These are phyloP conservation scores for Piloderma croceum DNA, from an alignment of 768 basidiomycete species.

Conservation along the genomic window DNA sequence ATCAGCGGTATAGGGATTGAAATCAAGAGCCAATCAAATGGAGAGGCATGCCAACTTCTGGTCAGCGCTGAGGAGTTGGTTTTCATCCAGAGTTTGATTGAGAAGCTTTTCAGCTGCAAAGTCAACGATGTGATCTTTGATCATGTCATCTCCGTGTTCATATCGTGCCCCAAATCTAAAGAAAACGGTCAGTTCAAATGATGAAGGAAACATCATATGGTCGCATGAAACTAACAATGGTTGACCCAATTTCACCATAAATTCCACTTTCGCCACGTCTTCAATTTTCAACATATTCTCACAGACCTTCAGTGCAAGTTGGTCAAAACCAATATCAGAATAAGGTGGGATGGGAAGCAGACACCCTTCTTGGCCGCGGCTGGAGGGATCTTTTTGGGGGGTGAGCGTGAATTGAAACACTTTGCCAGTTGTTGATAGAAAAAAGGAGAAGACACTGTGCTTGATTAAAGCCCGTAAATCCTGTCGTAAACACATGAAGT, in stretches of 20 bases:
- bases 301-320: slow-evolving; percentile 12
- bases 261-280: slow-evolving; percentile 11
- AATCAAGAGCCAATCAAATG: slow-evolving; percentile 19
- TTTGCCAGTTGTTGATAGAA: slow-evolving; percentile 20
- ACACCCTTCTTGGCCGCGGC: slow-evolving; percentile 3
- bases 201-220: too few species aligned
- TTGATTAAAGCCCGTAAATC: too few species aligned
- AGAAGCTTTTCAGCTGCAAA: too few species aligned
- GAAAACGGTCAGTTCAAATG: not conserved
- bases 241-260: slow-evolving; percentile 19
- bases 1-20: slow-evolving; percentile 7
- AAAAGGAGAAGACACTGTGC: too few species aligned
- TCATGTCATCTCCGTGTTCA: slow-evolving; percentile 3
- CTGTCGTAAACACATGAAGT: too few species aligned
- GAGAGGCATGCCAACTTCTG: too few species aligned
- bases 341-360: slow-evolving; percentile 10
- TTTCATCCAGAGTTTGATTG: too few species aligned
- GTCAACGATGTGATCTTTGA: too few species aligned
- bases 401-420: slow-evolving; percentile 10
- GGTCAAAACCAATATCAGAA: slow-evolving; percentile 20
- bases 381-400: slow-evolving; percentile 5
- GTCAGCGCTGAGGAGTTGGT: too few species aligned
- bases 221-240: slow-evolving; percentile 17
- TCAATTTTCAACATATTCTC: slow-evolving; percentile 8
- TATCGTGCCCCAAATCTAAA: slow-evolving; percentile 13